A percentile compares a stretch with the other conserved stretches of the same genome.
Evolutionary conservation across 768 basidiomycete species (phyloP).

Genomic region (Suillus plorans): DNA sequence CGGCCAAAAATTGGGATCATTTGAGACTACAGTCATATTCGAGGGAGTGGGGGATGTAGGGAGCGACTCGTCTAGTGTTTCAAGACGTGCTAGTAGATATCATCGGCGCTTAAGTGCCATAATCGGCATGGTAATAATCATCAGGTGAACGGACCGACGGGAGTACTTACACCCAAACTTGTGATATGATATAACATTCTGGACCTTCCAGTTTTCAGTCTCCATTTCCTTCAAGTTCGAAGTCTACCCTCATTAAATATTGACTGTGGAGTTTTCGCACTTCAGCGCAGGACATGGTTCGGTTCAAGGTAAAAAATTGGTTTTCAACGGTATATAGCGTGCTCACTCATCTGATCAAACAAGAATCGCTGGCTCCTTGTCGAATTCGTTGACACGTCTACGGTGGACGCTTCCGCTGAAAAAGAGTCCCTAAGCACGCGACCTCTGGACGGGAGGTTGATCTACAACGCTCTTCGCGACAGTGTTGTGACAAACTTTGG

Average conservation of each 20-base stretch:
- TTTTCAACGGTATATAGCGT: not conserved
- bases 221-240: not conserved
- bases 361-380: constrained; percentile 90
- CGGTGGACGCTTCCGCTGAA: constrained; percentile 14
- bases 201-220: not conserved
- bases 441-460: constrained; percentile 57
- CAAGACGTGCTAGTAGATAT: too few relatives aligned
- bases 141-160: too few relatives aligned
- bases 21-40: not conserved
- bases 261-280: not conserved
- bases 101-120: too few relatives aligned
- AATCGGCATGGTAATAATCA: too few relatives aligned
- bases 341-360: not conserved
- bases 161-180: too few relatives aligned
- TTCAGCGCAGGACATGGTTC: not conserved
- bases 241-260: not conserved
- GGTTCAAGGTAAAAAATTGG: not conserved
- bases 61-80: too few relatives aligned
- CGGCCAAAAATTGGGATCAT: not conserved
- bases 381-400: constrained; percentile 54
- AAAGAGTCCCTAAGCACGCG: not conserved
- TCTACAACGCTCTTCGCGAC: constrained; percentile 69
- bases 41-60: not conserved
- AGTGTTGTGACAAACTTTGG: constrained; percentile 63
- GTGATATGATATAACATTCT: not conserved